Conservation (phyloP, 352 stramenopile genomes). For the Aphanomyces invadans region DNA sequence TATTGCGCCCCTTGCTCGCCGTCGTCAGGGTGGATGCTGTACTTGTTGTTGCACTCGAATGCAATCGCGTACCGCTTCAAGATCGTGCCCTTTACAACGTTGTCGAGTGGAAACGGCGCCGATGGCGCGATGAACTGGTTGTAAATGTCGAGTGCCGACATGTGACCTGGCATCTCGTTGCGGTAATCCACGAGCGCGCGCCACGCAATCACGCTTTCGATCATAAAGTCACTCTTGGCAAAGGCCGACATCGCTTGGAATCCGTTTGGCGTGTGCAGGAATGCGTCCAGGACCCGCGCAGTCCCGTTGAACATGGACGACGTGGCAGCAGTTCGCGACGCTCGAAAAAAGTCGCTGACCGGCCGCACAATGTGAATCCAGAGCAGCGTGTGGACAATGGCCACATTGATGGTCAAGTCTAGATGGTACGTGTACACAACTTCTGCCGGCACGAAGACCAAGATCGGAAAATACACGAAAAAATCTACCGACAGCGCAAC, state of each 20-base stretch:
- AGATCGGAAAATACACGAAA: not conserved
- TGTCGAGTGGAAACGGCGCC: not conserved
- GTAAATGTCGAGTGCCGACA: constrained; percentile 5
- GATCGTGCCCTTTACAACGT: not conserved
- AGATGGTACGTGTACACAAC: not conserved
- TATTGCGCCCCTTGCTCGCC: not conserved
- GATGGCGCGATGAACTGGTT: not conserved
- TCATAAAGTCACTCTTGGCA: constrained; percentile 10
- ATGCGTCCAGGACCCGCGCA: not conserved
- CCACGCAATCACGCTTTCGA: constrained; percentile 2
- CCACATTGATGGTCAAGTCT: not conserved
- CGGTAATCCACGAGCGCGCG: not conserved
- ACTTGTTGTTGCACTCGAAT: constrained; percentile 24
- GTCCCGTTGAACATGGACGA: too few species aligned
- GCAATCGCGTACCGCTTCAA: constrained; percentile 13
- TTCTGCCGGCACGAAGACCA: not conserved
- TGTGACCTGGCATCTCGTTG: not conserved
- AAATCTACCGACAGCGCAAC: too few species aligned
- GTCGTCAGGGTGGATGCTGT: constrained; percentile 11
- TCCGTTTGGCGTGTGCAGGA: not conserved
- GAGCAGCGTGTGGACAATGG: not conserved
- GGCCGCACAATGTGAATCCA: constrained; percentile 5
- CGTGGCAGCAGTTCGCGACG: too few species aligned
- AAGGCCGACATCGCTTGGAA: not conserved
- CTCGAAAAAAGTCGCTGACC: not conserved